Percentiles rank a stretch among this genome's conserved stretches.
These are phyloP conservation scores for Leccinum subgranulosum DNA, from an alignment of 768 basidiomycete genomes.

Conservation along the genomic window DNA sequence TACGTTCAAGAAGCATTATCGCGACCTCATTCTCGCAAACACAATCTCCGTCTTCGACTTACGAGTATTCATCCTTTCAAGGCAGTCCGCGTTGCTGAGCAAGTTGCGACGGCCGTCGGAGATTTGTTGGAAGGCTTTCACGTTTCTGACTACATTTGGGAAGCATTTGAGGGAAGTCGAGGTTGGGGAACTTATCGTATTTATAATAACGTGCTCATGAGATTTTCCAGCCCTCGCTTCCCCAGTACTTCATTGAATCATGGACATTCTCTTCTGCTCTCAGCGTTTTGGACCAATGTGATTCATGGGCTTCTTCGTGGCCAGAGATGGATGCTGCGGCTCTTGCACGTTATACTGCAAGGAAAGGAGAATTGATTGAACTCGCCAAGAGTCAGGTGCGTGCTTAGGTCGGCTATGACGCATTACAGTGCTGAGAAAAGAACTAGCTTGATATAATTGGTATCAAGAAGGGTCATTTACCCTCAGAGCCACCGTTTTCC, in stretches of 20 bases:
- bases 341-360: conserved; percentile 59
- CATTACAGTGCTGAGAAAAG: conserved; percentile 2
- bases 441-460: conserved; percentile 83
- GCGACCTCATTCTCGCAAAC: conserved; percentile 85
- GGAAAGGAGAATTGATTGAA: conserved; percentile 86
- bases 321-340: conserved; percentile 44
- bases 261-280: conserved; percentile 93
- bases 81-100: conserved; percentile 77
- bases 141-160: conserved; percentile 77
- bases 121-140: conserved; percentile 63
- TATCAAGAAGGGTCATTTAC: conserved; percentile 67
- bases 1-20: conserved; percentile 76
- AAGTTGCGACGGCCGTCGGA: conserved; percentile 67
- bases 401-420: background rate
- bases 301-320: conserved; percentile 58
- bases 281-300: conserved; percentile 77
- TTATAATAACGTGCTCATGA: conserved; percentile 17
- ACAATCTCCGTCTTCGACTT: conserved; percentile 93
- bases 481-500: conserved; percentile 69
- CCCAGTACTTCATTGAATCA: conserved; percentile 78
- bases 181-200: conserved; percentile 40
- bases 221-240: conserved; percentile 43
- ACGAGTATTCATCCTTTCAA: conserved; percentile 82
- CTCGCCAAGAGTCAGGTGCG: conserved; percentile 83
- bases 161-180: conserved; percentile 70